Evolutionary conservation across 768 basidiomycete species (phyloP).

Genomic region (Boletus pseudopeckii): DNA sequence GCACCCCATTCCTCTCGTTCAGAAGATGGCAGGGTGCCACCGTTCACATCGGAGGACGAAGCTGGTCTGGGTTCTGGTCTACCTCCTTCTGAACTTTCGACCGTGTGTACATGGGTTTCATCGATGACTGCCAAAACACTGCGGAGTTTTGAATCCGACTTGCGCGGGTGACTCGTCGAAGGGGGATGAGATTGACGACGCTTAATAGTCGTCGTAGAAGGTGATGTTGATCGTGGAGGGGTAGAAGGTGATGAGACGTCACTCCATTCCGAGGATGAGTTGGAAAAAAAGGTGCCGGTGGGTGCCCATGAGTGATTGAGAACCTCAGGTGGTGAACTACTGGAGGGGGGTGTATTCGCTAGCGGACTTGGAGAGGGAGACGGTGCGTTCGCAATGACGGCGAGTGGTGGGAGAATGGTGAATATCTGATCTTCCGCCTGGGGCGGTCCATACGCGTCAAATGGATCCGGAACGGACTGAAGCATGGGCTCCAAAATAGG

Average conservation of each 20-base stretch:
- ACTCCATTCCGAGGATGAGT: slow-evolving; percentile 58
- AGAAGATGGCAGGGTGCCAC: slow-evolving; percentile 15
- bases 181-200: slow-evolving; percentile 55
- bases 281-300: slow-evolving; percentile 44
- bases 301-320: slow-evolving; percentile 51
- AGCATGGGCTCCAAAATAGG: slow-evolving; percentile 89
- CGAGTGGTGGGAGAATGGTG: slow-evolving; percentile 84
- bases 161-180: slow-evolving; percentile 40
- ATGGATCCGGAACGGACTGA: slow-evolving; percentile 86
- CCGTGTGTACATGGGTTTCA: slow-evolving; percentile 44
- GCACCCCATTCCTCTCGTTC: slow-evolving; percentile 37
- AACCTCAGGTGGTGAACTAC: slow-evolving; percentile 35
- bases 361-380: slow-evolving; percentile 62
- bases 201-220: slow-evolving; percentile 34
- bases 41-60: slow-evolving; percentile 31
- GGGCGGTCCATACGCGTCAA: slow-evolving; percentile 86
- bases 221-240: slow-evolving; percentile 52
- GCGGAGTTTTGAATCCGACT: slow-evolving; percentile 65
- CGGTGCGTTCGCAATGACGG: slow-evolving; percentile 62
- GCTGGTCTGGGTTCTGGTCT: slow-evolving; percentile 22
- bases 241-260: slow-evolving; percentile 38
- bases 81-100: slow-evolving; percentile 16
- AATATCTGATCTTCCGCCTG: slow-evolving; percentile 90
- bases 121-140: slow-evolving; percentile 71
- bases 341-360: slow-evolving; percentile 39